phyloP scores from a whole-genome alignment of 176 grass and related monocot species.

The Musa itinerans region DNA sequence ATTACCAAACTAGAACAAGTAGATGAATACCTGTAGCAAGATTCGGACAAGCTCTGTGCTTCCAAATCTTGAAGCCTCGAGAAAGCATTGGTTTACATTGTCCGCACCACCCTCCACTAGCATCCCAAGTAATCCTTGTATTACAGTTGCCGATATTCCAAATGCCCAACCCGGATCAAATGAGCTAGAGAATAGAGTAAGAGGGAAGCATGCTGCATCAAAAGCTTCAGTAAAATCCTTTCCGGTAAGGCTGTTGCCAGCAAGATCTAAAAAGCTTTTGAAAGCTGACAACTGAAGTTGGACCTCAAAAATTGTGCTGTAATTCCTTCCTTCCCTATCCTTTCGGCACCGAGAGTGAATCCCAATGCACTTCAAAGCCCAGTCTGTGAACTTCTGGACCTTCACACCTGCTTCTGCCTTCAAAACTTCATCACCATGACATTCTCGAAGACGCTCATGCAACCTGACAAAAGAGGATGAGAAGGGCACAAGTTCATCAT shows the following conservation, averaged over 20 bases:
- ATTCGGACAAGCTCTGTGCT: constrained; percentile 90
- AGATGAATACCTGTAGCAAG: constrained; percentile 62
- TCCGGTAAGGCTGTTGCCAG: constrained; percentile 78
- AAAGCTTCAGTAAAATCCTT: constrained; percentile 98
- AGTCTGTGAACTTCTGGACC: constrained; percentile 94
- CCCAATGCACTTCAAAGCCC: constrained; percentile 83
- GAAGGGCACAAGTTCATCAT: constrained; percentile 10
- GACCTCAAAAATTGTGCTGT: constrained; percentile 63
- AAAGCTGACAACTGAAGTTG: constrained; percentile 80
- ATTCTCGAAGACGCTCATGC: constrained; percentile 84
- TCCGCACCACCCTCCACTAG: constrained; percentile 95
- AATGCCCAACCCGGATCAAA: constrained; percentile 73
- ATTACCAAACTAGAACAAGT: neutral
- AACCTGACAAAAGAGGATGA: constrained; percentile 34
- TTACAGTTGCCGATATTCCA: constrained; percentile 53
- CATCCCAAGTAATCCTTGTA: constrained; percentile 79
- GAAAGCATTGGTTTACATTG: constrained; percentile 98
- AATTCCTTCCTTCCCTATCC: constrained; percentile 43
- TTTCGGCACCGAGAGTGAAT: constrained; percentile 48
- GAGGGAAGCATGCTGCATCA: constrained; percentile 95
- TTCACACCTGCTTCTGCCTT: constrained; percentile 85
- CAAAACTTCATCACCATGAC: constrained; percentile 77
- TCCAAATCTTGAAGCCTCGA: constrained; percentile 89
- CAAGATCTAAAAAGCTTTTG: constrained; percentile 82
- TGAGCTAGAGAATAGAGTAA: constrained; percentile 81